phyloP scores from a whole-genome alignment of 2,329 filamentous ascomycete species.

The Ophiobolus disseminans region DNA sequence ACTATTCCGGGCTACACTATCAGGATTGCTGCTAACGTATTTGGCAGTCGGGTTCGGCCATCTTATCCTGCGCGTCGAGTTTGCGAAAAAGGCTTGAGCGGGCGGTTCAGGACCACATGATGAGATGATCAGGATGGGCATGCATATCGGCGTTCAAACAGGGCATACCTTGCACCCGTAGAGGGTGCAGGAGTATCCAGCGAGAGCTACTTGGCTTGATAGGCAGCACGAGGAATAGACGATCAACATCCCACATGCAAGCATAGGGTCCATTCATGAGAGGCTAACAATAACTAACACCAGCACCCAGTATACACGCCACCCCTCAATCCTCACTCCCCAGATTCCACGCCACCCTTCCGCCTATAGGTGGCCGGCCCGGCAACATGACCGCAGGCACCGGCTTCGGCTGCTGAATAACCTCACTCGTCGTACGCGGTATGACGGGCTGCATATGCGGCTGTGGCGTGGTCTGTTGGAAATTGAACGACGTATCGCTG shows the following conservation, averaged over 20 bases:
- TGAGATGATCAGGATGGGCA: not conserved
- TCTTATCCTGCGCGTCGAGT: slow-evolving; percentile 85
- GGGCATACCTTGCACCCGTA: not conserved
- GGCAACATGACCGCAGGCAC: slow-evolving; percentile 27
- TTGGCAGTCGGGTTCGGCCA: slow-evolving; percentile 74
- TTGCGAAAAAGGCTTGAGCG: slow-evolving; percentile 69
- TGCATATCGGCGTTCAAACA: slow-evolving; percentile 7
- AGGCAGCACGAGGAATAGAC: too few species aligned
- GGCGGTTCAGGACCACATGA: not conserved
- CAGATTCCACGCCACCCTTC: slow-evolving; percentile 45
- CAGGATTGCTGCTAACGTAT: slow-evolving; percentile 23
- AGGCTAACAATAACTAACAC: not conserved
- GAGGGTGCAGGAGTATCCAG: not conserved
- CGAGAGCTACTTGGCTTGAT: too few species aligned
- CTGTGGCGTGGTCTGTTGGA: slow-evolving; percentile 15
- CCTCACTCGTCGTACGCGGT: slow-evolving; percentile 35
- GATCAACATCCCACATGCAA: too few species aligned
- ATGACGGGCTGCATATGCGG: slow-evolving; percentile 17
- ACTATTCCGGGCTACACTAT: not conserved
- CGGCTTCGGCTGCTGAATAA: slow-evolving; percentile 37
- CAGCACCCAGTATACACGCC: not conserved
- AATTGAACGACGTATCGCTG: slow-evolving; percentile 28
- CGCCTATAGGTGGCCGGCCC: slow-evolving; percentile 14
- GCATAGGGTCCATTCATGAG: not conserved
- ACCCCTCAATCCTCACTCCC: slow-evolving; percentile 35